These are phyloP conservation scores for Phytophthora cactorum DNA, from an alignment of 352 stramenopile genomes.

Conservation along the genomic window DNA sequence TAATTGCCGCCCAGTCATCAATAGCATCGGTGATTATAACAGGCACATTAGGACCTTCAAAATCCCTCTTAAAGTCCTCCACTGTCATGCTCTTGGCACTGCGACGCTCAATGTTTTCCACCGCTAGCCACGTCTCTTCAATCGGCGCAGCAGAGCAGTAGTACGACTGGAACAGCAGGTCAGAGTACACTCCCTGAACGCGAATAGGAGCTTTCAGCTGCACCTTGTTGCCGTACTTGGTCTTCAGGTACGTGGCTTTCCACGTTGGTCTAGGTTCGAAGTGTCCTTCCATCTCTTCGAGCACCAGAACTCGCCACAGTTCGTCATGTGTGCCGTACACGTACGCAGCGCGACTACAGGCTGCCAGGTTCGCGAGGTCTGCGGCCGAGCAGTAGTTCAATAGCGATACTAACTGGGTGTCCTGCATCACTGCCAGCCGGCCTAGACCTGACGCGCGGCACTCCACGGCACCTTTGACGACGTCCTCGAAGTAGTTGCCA, in stretches of 20 bases:
- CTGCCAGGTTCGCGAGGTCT: slow-evolving; percentile 52
- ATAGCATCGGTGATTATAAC: slow-evolving; percentile 85
- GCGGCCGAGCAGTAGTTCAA: slow-evolving; percentile 62
- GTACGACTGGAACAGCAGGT: slow-evolving; percentile 88
- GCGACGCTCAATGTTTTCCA: slow-evolving; percentile 78
- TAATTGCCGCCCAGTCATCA: slow-evolving; percentile 65
- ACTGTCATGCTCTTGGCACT: slow-evolving; percentile 59
- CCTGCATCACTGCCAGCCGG: slow-evolving; percentile 52
- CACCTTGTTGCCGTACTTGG: slow-evolving; percentile 42
- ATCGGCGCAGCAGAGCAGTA: slow-evolving; percentile 76
- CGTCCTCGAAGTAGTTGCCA: slow-evolving; percentile 82
- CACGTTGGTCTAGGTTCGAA: slow-evolving; percentile 66
- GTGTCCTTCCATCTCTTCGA: slow-evolving; percentile 74
- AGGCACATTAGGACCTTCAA: slow-evolving; percentile 73
- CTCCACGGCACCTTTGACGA: slow-evolving; percentile 60
- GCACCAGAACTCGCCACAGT: slow-evolving; percentile 80
- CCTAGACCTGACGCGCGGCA: slow-evolving; percentile 70
- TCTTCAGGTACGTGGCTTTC: slow-evolving; percentile 76
- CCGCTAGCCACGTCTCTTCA: slow-evolving; percentile 62
- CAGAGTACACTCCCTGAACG: slow-evolving; percentile 84
- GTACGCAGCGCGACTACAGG: slow-evolving; percentile 69
- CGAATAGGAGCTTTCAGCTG: slow-evolving; percentile 34
- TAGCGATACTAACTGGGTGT: slow-evolving; percentile 69
- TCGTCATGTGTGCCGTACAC: slow-evolving; percentile 81
- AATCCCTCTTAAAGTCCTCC: slow-evolving; percentile 68